Conservation (phyloP, 2,329 filamentous ascomycete genomes). For the Bisporella sp. region DNA sequence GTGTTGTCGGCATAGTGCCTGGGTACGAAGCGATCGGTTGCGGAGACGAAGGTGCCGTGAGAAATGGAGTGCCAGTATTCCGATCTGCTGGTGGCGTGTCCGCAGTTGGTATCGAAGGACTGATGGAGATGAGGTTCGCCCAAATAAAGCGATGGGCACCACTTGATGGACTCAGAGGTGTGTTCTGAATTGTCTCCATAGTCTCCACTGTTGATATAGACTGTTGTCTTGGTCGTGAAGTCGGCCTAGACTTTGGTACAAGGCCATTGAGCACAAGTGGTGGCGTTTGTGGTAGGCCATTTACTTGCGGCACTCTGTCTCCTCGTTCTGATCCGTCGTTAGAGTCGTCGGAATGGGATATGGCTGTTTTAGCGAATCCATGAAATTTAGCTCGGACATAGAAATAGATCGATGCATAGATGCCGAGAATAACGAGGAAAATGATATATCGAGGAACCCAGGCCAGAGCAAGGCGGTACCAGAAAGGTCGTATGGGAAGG, state of each 20-base stretch:
- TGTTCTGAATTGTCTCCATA: neutral
- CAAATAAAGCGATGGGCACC: conserved; percentile 24
- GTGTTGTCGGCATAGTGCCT: neutral
- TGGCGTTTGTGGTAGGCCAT: conserved; percentile 15
- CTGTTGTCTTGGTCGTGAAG: conserved; percentile 4
- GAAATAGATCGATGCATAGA: conserved; percentile 64
- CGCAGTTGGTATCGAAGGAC: conserved; percentile 3
- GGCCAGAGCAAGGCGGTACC: conserved; percentile 60
- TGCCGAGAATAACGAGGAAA: conserved; percentile 52
- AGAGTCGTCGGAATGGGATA: conserved; percentile 4
- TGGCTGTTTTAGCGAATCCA: conserved; percentile 17
- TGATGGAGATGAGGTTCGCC: conserved; percentile 17
- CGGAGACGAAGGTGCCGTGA: conserved; percentile 13
- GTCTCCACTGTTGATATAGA: neutral
- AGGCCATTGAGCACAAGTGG: conserved; percentile 20
- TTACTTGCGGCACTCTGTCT: neutral
- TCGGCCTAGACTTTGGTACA: conserved; percentile 16
- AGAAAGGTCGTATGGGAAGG: conserved; percentile 57
- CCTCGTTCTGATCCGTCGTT: conserved; percentile 1
- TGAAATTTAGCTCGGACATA: conserved; percentile 45
- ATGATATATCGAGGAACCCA: conserved; percentile 73
- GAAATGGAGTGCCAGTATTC: conserved; percentile 12
- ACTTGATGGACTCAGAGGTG: conserved; percentile 3
- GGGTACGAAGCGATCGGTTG: conserved; percentile 9
- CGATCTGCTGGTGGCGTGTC: conserved; percentile 8